Conservation (phyloP, 768 basidiomycete species). For the Kwoniella europaea region DNA sequence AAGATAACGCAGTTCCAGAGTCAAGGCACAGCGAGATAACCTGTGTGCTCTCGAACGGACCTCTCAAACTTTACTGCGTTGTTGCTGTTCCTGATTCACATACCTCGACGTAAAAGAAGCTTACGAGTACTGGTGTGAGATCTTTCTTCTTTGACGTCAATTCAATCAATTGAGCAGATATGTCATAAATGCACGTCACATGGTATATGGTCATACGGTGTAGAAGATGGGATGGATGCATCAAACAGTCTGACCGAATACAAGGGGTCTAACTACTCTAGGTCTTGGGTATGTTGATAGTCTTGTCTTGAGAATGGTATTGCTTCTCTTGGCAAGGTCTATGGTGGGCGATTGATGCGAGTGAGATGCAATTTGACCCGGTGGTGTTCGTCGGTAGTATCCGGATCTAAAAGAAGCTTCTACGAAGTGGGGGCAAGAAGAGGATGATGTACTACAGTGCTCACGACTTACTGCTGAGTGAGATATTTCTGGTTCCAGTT, state of each 20-base stretch:
- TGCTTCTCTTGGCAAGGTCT: not conserved
- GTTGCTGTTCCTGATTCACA: slow-evolving; percentile 9
- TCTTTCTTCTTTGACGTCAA: not conserved
- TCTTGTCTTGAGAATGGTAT: not conserved
- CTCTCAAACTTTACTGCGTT: not conserved
- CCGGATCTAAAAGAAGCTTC: slow-evolving; percentile 17
- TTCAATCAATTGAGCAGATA: not conserved
- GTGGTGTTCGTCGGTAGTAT: not conserved
- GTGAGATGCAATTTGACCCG: not conserved
- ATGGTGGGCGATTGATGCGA: not conserved
- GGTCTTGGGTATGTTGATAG: not conserved
- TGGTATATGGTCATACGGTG: not conserved
- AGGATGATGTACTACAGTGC: not conserved
- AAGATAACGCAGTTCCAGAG: not conserved
- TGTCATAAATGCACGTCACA: not conserved
- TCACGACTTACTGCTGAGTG: not conserved
- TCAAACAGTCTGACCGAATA: not conserved
- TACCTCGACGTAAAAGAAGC: not conserved
- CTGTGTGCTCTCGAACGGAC: too few species aligned
- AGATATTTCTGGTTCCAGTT: not conserved
- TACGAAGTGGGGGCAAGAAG: not conserved
- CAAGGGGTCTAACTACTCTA: not conserved
- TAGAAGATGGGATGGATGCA: not conserved
- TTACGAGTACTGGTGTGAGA: not conserved
- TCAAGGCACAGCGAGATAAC: slow-evolving; percentile 1